Evolutionary conservation across 805 yeast species (phyloP), one percentile per base, ranked within the genome.

Genomic region (Sporopachydermia lactativora): DNA sequence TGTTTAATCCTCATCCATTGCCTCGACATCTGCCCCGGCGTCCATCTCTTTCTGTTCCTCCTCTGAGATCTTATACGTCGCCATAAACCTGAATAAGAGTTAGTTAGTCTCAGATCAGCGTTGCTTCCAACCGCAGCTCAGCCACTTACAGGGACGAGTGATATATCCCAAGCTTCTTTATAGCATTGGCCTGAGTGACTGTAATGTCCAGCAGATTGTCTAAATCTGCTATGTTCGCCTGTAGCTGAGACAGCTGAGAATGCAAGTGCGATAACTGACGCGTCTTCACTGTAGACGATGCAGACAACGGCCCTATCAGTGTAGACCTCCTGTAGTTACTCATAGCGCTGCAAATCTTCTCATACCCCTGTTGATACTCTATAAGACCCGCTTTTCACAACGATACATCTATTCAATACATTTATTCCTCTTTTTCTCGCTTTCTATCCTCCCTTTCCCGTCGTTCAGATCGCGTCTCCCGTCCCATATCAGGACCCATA

Each of bases 241-340:
- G 75, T n/a, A 75, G 56, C 46, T 70, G 68, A 0, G 72, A 70
- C n/a, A 72, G 53, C 47, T 72, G 75, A 18, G 73, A 62, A 43
- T 68, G 70, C 18, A 71, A 55, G 47, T 69, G 73, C 28, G 73
- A 60, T 42, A 73, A 50, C 47, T 73, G 77, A 4, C 75, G 59
- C 40, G 65, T 61, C 37, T 62, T 57, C 15, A 54, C 37, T 42
- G 47, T 43, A 1, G 57, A 47, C 5, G 52, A 35, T 24, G 31
- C 31, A 8, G 31, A 24, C 31, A 24, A 24, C n/a, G 31, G 31
- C 31, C 31, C 31, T 8, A n/a, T n/a, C 31, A 24, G 8, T 24
- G 31, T 24, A 8, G 31, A 24, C 31, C 31, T 24, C n/a, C 31
- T 8, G n/a, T 24, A 24, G n/a, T n/a, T n/a, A 24, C 31, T 24